phyloP scores from a whole-genome alignment of 805 yeast species.

The Middelhovenomyces tepae region DNA sequence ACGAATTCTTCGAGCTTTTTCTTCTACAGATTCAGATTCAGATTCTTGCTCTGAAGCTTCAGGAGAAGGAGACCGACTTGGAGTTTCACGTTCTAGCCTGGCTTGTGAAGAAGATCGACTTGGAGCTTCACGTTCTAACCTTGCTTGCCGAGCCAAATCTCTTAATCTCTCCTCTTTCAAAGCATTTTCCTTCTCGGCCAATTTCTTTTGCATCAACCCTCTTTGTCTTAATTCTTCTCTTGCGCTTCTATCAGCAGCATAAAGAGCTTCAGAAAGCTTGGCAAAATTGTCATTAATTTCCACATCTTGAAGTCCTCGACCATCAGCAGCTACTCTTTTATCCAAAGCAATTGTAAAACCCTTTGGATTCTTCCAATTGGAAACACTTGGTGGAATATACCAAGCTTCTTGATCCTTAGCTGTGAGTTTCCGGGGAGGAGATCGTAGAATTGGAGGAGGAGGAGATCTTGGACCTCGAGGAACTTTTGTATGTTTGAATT shows the following conservation, averaged over 20 bases:
- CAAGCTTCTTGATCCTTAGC: slow-evolving; percentile 70
- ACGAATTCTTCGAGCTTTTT: slow-evolving; percentile 30
- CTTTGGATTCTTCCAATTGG: slow-evolving; percentile 92
- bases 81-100: slow-evolving; percentile 3
- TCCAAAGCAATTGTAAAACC: slow-evolving; percentile 81
- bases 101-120: slow-evolving; percentile 5
- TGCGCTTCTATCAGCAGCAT: slow-evolving; percentile 54
- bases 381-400: slow-evolving; percentile 84
- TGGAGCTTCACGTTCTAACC: slow-evolving; percentile 28
- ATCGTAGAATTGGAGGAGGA: slow-evolving; percentile 48
- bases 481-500: slow-evolving; percentile 61
- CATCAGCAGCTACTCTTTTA: slow-evolving; percentile 55
- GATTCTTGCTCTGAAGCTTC: slow-evolving; percentile 1
- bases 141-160: slow-evolving; percentile 41
- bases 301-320: slow-evolving; percentile 28
- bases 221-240: slow-evolving; percentile 47
- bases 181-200: slow-evolving; percentile 41
- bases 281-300: slow-evolving; percentile 50
- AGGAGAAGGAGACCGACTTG: slow-evolving; percentile 6
- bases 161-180: slow-evolving; percentile 45
- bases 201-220: slow-evolving; percentile 38
- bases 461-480: slow-evolving; percentile 69
- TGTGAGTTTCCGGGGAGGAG: slow-evolving; percentile 45
- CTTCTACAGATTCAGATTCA: slow-evolving; percentile 16
- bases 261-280: slow-evolving; percentile 61